Evolutionary conservation across 2,329 filamentous ascomycete species (phyloP).

Genomic region (Sporothrix mexicana): DNA sequence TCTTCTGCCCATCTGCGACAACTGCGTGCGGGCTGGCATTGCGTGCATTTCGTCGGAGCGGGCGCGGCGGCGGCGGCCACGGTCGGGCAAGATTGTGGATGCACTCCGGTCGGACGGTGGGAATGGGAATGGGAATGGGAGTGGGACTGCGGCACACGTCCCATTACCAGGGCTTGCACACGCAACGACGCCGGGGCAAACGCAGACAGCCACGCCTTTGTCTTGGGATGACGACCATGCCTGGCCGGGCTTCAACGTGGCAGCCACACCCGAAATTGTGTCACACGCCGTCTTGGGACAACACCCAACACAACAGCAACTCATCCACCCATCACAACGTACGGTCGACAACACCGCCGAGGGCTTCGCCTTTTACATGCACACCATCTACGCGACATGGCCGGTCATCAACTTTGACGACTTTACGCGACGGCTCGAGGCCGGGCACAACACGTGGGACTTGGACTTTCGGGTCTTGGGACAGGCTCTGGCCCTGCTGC

Average conservation of each 20-base stretch:
- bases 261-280: too few species aligned
- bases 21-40: neutral
- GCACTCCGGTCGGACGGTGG: neutral
- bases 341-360: neutral
- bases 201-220: too few species aligned
- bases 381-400: neutral
- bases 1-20: neutral
- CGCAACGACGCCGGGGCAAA: neutral
- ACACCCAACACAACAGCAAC: neutral
- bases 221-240: too few species aligned
- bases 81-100: neutral
- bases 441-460: neutral
- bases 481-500: neutral
- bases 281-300: too few species aligned
- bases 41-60: neutral
- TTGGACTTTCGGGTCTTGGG: neutral
- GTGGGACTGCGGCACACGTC: neutral
- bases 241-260: neutral
- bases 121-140: too few species aligned
- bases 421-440: neutral
- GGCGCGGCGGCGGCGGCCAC: neutral
- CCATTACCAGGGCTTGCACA: neutral
- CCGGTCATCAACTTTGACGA: neutral
- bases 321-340: neutral
- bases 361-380: neutral